These are phyloP conservation scores for Capsicum baccatum DNA, from an alignment of 257 asterid genomes.

Conservation along the genomic window DNA sequence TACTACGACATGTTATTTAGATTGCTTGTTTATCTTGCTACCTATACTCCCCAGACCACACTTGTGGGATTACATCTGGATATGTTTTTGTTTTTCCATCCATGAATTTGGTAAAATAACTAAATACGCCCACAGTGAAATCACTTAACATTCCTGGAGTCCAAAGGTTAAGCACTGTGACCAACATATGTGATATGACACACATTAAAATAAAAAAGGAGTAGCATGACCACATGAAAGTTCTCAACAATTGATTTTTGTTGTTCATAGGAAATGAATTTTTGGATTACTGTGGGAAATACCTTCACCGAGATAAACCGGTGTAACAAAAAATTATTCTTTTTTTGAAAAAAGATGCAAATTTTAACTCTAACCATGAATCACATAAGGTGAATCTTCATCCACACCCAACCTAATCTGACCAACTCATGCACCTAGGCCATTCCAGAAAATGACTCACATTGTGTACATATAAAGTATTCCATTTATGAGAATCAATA, in stretches of 20 bases:
- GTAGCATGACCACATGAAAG: neutral
- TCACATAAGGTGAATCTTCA: neutral
- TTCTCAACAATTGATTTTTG: neutral
- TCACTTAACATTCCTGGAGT: neutral
- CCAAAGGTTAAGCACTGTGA: neutral
- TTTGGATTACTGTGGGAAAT: neutral
- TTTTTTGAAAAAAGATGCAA: neutral
- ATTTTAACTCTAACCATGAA: neutral
- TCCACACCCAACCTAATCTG: neutral
- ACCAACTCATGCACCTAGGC: neutral
- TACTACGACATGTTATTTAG: too few relatives aligned
- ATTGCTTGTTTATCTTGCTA: too few relatives aligned
- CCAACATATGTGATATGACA: neutral
- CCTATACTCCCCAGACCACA: too few relatives aligned
- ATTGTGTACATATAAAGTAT: neutral
- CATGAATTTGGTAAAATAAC: neutral
- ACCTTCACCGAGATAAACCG: neutral
- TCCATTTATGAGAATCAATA: neutral
- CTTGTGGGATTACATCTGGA: too few relatives aligned
- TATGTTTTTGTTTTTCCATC: neutral
- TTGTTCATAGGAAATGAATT: neutral
- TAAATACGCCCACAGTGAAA: neutral
- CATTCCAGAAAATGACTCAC: neutral
- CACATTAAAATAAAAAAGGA: neutral
- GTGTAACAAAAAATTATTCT: neutral